These are phyloP conservation scores for Chalciporus piperatus DNA, from an alignment of 768 basidiomycete species.

Conservation along the genomic window DNA sequence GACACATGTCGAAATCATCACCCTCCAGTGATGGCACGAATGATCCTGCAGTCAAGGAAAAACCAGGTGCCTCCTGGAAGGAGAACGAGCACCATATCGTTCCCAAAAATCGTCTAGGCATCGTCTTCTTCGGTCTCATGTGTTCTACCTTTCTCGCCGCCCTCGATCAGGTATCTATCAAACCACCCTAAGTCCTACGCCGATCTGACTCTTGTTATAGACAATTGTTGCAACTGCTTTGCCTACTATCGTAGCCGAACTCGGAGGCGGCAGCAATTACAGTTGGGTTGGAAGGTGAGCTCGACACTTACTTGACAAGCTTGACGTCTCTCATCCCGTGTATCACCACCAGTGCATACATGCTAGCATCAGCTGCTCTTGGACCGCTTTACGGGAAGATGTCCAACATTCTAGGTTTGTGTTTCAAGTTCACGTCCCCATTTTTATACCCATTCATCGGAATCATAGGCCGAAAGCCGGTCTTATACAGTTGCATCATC, in stretches of 20 bases:
- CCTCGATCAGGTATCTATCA: slow-evolving; percentile 40
- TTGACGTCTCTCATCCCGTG: neutral
- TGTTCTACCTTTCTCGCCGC: slow-evolving; percentile 44
- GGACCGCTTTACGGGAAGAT: slow-evolving; percentile 49
- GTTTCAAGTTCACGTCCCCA: neutral
- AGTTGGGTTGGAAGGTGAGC: slow-evolving; percentile 48
- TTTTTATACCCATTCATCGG: neutral
- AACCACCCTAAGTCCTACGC: neutral
- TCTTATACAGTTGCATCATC: slow-evolving; percentile 36
- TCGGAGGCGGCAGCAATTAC: slow-evolving; percentile 45
- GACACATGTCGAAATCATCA: slow-evolving; percentile 4
- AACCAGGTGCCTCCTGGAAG: slow-evolving; percentile 38
- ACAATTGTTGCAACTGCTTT: slow-evolving; percentile 49
- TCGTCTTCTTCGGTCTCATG: slow-evolving; percentile 47
- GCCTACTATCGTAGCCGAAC: slow-evolving; percentile 45
- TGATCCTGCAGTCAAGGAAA: slow-evolving; percentile 1
- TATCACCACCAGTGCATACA: slow-evolving; percentile 38
- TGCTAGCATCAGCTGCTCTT: slow-evolving; percentile 42
- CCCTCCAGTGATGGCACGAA: neutral
- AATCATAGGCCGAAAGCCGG: slow-evolving; percentile 34
- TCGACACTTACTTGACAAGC: neutral
- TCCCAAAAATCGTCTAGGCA: slow-evolving; percentile 39
- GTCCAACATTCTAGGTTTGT: slow-evolving; percentile 38
- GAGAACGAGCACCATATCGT: slow-evolving; percentile 39
- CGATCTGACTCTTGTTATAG: slow-evolving; percentile 17